These are phyloP conservation scores for Pisolithus thermaeus DNA, from an alignment of 1,284 basidiomycete genomes.

Conservation along the genomic window DNA sequence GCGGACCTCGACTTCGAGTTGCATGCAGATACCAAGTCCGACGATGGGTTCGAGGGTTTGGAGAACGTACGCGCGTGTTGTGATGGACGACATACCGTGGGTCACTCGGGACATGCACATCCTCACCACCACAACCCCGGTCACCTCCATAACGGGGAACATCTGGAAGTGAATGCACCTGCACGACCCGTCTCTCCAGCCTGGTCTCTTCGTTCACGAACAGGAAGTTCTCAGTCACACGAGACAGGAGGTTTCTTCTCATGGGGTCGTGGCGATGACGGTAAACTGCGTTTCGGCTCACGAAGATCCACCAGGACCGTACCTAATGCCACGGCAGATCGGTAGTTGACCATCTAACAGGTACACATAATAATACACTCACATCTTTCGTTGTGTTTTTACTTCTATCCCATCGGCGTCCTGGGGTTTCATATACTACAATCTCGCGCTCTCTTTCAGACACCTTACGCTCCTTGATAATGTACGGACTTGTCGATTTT, in stretches of 20 bases:
- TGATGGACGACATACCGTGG: slow-evolving; percentile 85
- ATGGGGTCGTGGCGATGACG: slow-evolving; percentile 49
- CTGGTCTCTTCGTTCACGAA: slow-evolving; percentile 75
- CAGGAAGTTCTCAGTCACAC: slow-evolving; percentile 62
- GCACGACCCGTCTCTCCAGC: slow-evolving; percentile 66
- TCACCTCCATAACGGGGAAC: slow-evolving; percentile 31
- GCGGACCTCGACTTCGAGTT: slow-evolving; percentile 81
- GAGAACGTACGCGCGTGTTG: slow-evolving; percentile 96
- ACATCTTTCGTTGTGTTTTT: not conserved
- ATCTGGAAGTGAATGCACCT: slow-evolving; percentile 43
- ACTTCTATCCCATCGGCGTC: slow-evolving; percentile 4
- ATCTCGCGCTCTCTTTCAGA: slow-evolving; percentile 10
- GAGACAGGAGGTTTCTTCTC: slow-evolving; percentile 61
- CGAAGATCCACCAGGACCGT: slow-evolving; percentile 55
- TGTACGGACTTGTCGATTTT: slow-evolving; percentile 10
- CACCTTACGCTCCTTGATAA: slow-evolving; percentile 30
- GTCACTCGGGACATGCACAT: slow-evolving; percentile 52
- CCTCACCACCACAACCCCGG: slow-evolving; percentile 54
- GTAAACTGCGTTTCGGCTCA: slow-evolving; percentile 65
- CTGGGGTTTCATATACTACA: not conserved
- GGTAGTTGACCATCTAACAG: slow-evolving; percentile 13
- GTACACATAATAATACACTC: not conserved
- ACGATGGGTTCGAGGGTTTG: slow-evolving; percentile 85
- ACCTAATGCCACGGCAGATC: slow-evolving; percentile 25
- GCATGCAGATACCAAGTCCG: slow-evolving; percentile 68